phyloP scores from a whole-genome alignment of 164 flowering plant genomes.

The Saururus chinensis region DNA sequence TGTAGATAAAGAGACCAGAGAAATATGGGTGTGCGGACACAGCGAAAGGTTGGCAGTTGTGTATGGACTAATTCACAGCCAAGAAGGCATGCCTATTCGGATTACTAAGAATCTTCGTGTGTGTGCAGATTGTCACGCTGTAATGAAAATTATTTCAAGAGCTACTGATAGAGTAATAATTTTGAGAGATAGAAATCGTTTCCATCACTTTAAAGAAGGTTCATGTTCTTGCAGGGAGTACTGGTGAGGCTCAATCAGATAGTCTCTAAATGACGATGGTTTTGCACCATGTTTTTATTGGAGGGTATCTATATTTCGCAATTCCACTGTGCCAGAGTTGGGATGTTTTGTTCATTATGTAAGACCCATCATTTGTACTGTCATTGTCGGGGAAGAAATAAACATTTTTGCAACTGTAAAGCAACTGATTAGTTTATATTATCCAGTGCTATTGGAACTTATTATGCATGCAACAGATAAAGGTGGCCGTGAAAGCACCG shows the following conservation, averaged over 20 bases:
- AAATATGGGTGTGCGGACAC: constrained; percentile 4
- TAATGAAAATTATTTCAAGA: constrained; percentile 4
- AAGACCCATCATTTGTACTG: background rate
- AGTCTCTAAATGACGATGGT: background rate
- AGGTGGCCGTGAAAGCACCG: background rate
- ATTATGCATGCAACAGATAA: no score
- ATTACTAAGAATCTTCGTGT: constrained; percentile 5
- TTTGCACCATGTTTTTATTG: background rate
- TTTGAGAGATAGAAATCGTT: constrained; percentile 3
- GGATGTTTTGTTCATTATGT: background rate
- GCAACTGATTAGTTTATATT: background rate
- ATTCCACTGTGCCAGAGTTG: background rate
- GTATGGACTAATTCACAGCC: constrained; percentile 3
- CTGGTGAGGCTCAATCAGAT: background rate
- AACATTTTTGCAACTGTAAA: background rate
- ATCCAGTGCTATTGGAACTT: background rate
- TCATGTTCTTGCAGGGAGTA: constrained; percentile 3
- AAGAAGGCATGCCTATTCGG: constrained; percentile 2
- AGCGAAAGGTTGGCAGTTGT: constrained; percentile 5
- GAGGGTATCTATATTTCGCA: background rate
- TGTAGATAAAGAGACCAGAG: background rate
- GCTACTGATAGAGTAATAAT: constrained; percentile 1
- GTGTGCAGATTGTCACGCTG: constrained; percentile 5
- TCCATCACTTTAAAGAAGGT: constrained; percentile 4
- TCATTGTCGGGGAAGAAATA: background rate